Percentiles rank a stretch among this genome's conserved stretches.
These are phyloP conservation scores for Coffea canephora DNA, from an alignment of 257 asterid species.

Conservation along the genomic window DNA sequence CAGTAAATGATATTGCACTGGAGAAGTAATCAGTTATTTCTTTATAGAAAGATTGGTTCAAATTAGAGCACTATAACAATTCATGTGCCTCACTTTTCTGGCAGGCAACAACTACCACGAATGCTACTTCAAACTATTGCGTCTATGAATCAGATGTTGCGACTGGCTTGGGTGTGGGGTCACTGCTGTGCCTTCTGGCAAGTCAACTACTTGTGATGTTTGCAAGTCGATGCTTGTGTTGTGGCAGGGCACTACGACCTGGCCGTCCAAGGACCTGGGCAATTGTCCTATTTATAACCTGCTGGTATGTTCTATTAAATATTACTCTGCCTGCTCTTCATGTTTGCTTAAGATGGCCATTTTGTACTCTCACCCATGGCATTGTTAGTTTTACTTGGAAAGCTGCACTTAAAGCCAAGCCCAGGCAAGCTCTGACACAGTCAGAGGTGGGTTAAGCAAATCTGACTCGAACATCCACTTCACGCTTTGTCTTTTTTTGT, in stretches of 20 bases:
- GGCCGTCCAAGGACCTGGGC: constrained; percentile 74
- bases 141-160: constrained; percentile 63
- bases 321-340: neutral
- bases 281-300: constrained; percentile 59
- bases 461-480: neutral
- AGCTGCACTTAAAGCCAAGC: neutral
- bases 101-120: constrained; percentile 40
- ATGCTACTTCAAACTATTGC: constrained; percentile 45
- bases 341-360: neutral
- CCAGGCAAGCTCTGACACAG: neutral
- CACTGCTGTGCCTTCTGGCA: constrained; percentile 58
- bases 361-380: neutral
- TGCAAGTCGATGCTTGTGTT: constrained; percentile 69
- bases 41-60: neutral
- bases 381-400: neutral
- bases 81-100: neutral
- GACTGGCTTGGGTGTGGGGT: constrained; percentile 69
- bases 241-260: constrained; percentile 71
- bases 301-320: constrained; percentile 50
- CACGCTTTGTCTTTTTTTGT: neutral
- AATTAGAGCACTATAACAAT: neutral
- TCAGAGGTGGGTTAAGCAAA: neutral
- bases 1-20: neutral
- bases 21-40: neutral
- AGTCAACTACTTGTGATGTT: constrained; percentile 68